A percentile compares a stretch with the other conserved stretches of the same genome.
Evolutionary conservation across 2,329 filamentous ascomycete genomes (phyloP).

Genomic region (Botrytis sinoallii): DNA sequence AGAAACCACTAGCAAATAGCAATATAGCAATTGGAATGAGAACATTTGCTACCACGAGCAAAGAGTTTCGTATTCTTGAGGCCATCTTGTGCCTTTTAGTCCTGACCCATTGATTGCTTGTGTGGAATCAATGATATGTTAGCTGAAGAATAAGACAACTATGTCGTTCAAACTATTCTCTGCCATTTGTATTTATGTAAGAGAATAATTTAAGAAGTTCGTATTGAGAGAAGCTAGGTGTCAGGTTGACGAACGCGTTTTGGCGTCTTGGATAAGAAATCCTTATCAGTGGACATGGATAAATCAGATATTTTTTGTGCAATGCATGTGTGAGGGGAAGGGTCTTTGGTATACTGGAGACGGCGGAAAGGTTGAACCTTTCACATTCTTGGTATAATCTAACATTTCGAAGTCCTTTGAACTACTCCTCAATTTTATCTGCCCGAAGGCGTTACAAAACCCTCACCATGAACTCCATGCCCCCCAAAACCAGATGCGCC

Average conservation of each 20-base stretch:
- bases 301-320: neutral
- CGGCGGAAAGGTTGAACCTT: neutral
- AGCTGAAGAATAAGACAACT: neutral
- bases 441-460: neutral
- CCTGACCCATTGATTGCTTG: conserved; percentile 14
- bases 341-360: neutral
- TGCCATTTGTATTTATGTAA: conserved; percentile 6
- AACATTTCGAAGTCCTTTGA: neutral
- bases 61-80: conserved; percentile 27
- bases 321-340: conserved; percentile 7
- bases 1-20: conserved; percentile 87
- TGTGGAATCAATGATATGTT: neutral
- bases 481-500: conserved; percentile 11
- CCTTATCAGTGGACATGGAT: conserved; percentile 20
- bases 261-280: conserved; percentile 20
- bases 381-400: conserved; percentile 5
- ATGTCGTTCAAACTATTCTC: neutral
- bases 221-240: conserved; percentile 15
- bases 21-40: conserved; percentile 72
- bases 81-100: conserved; percentile 28
- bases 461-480: conserved; percentile 20
- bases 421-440: conserved; percentile 1
- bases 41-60: conserved; percentile 67
- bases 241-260: conserved; percentile 18
- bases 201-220: neutral